Percentiles rank a stretch among this genome's conserved stretches.
phyloP scores from a whole-genome alignment of 331 rosid species.

The Cydonia oblonga region DNA sequence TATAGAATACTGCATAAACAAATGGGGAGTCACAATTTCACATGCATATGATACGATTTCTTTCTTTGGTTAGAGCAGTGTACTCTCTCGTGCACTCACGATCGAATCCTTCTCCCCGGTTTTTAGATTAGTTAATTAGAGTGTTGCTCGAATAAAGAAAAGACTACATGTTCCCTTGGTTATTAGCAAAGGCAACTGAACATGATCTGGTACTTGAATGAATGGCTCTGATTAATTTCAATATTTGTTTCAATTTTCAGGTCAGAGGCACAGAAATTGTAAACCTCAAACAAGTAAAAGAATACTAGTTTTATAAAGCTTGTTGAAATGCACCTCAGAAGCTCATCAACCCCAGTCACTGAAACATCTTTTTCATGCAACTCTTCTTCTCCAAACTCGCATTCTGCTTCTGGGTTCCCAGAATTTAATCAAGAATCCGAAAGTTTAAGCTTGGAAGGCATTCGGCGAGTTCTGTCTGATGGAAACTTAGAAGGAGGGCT shows the following conservation, averaged over 20 bases:
- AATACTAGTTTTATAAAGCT: background rate
- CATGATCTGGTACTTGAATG: background rate
- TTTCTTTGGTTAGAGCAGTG: background rate
- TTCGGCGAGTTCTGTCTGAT: background rate
- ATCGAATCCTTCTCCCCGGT: background rate
- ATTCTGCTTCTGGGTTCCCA: background rate
- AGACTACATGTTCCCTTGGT: background rate
- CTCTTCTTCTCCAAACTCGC: background rate
- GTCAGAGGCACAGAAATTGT: background rate
- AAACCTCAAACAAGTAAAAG: background rate
- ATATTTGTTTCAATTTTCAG: background rate
- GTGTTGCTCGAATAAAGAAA: background rate
- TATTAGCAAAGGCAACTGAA: background rate
- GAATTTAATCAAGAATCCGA: background rate
- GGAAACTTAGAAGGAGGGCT: conserved; percentile 4
- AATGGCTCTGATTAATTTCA: background rate
- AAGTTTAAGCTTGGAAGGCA: background rate
- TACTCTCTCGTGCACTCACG: no score
- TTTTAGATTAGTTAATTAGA: background rate
- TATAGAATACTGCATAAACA: background rate
- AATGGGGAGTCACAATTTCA: background rate
- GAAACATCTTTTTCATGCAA: background rate
- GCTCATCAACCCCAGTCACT: conserved; percentile 2
- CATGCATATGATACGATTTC: background rate
- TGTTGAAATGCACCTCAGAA: background rate